Conservation (phyloP, 2,329 filamentous ascomycete species). For the Fusarium hainanense region DNA sequence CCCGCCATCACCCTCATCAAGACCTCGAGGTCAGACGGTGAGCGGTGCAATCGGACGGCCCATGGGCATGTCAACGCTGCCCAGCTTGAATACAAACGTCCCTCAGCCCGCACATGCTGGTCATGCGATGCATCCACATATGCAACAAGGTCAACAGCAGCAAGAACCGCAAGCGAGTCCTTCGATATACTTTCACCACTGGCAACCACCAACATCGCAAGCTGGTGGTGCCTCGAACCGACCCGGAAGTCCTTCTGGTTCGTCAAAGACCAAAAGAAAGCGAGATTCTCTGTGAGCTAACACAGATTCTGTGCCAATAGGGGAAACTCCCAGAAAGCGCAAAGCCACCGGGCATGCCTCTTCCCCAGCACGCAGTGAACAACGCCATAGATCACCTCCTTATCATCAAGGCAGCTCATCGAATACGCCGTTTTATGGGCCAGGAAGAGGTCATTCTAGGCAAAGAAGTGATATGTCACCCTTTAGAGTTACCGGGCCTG, state of each 20-base stretch:
- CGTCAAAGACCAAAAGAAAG: slow-evolving; percentile 67
- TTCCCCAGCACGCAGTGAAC: slow-evolving; percentile 46
- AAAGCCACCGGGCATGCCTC: slow-evolving; percentile 69
- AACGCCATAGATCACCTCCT: slow-evolving; percentile 50
- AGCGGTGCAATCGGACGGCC: slow-evolving; percentile 55
- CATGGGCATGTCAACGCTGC: slow-evolving; percentile 53
- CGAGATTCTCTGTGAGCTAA: slow-evolving; percentile 57
- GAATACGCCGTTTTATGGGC: slow-evolving; percentile 40
- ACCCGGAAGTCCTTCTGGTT: slow-evolving; percentile 80
- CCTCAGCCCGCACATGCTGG: slow-evolving; percentile 49
- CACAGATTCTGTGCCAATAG: slow-evolving; percentile 60
- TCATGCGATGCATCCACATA: slow-evolving; percentile 57
- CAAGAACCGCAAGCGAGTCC: slow-evolving; percentile 71
- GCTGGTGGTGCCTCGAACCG: slow-evolving; percentile 69
- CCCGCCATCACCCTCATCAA: slow-evolving; percentile 60
- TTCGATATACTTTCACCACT: slow-evolving; percentile 91
- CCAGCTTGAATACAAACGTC: slow-evolving; percentile 59
- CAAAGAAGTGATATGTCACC: slow-evolving; percentile 54
- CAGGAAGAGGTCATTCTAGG: slow-evolving; percentile 49
- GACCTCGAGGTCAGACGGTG: slow-evolving; percentile 63
- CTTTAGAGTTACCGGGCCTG: slow-evolving; percentile 46
- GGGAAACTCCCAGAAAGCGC: slow-evolving; percentile 85
- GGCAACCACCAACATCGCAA: slow-evolving; percentile 82
- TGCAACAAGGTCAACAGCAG: slow-evolving; percentile 64
- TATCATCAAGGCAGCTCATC: slow-evolving; percentile 46